These are phyloP conservation scores for Tulasnella sp. DNA, from an alignment of 768 basidiomycete genomes.

Conservation along the genomic window DNA sequence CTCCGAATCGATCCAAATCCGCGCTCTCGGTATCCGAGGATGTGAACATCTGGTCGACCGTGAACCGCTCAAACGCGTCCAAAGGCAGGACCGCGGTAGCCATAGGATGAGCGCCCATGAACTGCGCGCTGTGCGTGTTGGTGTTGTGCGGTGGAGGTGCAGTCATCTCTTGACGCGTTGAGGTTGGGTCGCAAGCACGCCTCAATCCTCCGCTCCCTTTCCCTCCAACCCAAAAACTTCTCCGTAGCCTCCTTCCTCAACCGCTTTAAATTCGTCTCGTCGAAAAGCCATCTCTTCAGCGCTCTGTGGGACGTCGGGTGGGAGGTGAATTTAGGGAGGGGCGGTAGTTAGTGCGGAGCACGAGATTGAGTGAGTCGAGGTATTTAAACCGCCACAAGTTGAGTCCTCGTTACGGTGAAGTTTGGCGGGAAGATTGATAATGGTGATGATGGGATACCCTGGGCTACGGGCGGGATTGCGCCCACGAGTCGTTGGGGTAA, in stretches of 20 bases:
- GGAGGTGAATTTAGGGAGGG: conserved; percentile 12
- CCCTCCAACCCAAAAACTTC: conserved; percentile 18
- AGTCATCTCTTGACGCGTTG: background rate
- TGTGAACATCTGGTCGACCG: conserved; percentile 7
- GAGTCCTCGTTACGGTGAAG: background rate
- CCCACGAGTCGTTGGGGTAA: conserved; percentile 7
- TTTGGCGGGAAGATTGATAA: background rate
- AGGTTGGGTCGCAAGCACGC: background rate
- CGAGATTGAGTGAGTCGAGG: background rate
- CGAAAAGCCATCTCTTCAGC: conserved; percentile 19
- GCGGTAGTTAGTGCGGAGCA: background rate
- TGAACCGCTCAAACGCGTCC: conserved; percentile 15
- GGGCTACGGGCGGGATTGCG: background rate
- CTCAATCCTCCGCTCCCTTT: conserved; percentile 8
- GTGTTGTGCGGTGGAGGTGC: background rate
- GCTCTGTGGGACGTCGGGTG: conserved; percentile 24
- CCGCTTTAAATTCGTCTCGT: background rate
- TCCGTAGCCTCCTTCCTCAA: conserved; percentile 13
- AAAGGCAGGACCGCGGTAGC: background rate
- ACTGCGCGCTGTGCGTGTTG: background rate
- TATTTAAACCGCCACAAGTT: background rate
- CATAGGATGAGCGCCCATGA: background rate
- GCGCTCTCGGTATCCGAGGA: background rate
- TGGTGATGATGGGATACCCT: background rate
- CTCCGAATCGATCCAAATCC: background rate